These are phyloP conservation scores for Candida palmyrensis DNA, from an alignment of 805 yeast species.

Conservation along the genomic window DNA sequence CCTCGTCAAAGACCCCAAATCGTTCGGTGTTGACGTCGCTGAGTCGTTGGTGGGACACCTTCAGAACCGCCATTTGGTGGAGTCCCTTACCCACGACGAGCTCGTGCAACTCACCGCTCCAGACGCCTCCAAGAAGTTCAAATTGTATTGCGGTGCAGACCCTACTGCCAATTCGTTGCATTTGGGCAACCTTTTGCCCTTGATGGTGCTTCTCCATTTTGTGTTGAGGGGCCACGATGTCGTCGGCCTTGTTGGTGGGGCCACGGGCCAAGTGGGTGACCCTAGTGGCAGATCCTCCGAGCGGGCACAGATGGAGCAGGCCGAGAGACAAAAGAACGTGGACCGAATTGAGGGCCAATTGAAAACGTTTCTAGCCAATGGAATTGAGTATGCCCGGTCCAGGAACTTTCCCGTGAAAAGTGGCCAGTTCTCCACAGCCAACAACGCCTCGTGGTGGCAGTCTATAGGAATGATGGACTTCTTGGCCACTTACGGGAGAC, in stretches of 20 bases:
- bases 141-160: constrained; percentile 91
- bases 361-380: constrained; percentile 53
- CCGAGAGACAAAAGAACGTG: constrained; percentile 53
- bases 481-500: constrained; percentile 68
- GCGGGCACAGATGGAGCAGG: constrained; percentile 52
- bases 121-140: constrained; percentile 32
- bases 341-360: constrained; percentile 58
- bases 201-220: constrained; percentile 81
- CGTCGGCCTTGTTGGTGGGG: constrained; percentile 87
- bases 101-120: constrained; percentile 27
- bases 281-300: constrained; percentile 90
- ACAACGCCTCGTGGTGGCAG: constrained; percentile 87
- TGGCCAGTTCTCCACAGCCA: constrained; percentile 43
- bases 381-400: constrained; percentile 54
- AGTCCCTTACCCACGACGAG: constrained; percentile 33
- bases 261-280: constrained; percentile 94
- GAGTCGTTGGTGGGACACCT: constrained; percentile 32
- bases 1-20: constrained; percentile 14
- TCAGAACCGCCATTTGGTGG: constrained; percentile 32
- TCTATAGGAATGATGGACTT: constrained; percentile 72
- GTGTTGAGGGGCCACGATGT: constrained; percentile 78
- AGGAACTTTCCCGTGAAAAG: constrained; percentile 31
- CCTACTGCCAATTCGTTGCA: constrained; percentile 91
- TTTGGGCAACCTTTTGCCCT: constrained; percentile 84
- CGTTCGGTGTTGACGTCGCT: constrained; percentile 17